Evolutionary conservation across 371 early-diverging fungal genomes (phyloP), one percentile per base, ranked within the genome.

Genomic region (Batkoa obscura): DNA sequence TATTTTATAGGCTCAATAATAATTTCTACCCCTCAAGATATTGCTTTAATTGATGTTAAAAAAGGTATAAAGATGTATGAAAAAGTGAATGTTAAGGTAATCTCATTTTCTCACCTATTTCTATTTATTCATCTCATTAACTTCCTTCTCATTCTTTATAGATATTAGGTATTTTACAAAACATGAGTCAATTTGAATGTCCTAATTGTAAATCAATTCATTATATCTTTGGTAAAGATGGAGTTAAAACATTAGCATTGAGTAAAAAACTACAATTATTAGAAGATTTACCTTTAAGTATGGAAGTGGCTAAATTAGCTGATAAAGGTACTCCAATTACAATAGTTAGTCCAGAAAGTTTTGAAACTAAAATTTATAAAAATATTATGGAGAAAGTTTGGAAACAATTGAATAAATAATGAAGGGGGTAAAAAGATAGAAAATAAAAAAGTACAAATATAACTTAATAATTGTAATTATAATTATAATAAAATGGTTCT

Each of bases 11-110:
- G 86, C 15, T 86, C 84, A 13, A 79, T 91, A 3, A 83, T 91
- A 58, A 81, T 91, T 1, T 86, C 89, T 2, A 91, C 92, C 0
- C 92, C 92, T 36, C 92, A 91, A 62, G 89, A 89, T 63, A 76
- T 91, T 61, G 88, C 90, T 0, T 64, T 88, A 17, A 70, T 78
- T 50, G 92, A 91, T 65, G 87, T 81, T 0, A 78, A 74, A 8
- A 87, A 86, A 63, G 92, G 88, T 2, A 73, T 78, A 39, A 74
- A 79, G 47, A 84, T 91, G 85, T 89, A 89, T 59, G 68, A 73
- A 36, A 88, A 85, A 64, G 82, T 88, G 53, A 66, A 84, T 60
- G 79, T 83, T 3, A 86, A 86, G 33, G 88, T 88, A 71, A 73
- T 78, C 23, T 23, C 23, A 23, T 23, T 23, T 23, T 23, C 23